These are phyloP conservation scores for Helotiales sp. DNA, from an alignment of 2,329 filamentous ascomycete species.

Conservation along the genomic window DNA sequence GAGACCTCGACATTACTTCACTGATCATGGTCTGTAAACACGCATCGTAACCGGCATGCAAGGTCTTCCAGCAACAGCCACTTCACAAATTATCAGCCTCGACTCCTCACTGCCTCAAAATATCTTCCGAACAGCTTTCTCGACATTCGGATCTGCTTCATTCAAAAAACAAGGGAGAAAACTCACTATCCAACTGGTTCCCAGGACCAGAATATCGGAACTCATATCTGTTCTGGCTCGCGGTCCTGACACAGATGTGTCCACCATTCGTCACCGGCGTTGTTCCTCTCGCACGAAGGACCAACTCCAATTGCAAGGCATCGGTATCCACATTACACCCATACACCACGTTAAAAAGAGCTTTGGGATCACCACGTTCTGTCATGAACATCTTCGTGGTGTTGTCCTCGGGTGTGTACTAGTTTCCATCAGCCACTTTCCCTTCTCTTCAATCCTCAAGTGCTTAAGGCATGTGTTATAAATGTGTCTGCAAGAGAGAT, in stretches of 20 bases:
- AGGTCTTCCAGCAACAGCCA: background rate
- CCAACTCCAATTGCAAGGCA: constrained; percentile 40
- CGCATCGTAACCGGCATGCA: background rate
- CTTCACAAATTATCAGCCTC: no score
- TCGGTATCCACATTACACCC: constrained; percentile 45
- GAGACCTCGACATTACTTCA: no score
- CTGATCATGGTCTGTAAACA: background rate
- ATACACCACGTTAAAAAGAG: constrained; percentile 42
- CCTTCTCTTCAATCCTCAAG: no score
- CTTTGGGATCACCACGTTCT: constrained; percentile 43
- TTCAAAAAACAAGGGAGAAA: no score
- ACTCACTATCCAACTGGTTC: constrained; percentile 19
- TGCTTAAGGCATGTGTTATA: no score
- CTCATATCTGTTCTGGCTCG: constrained; percentile 39
- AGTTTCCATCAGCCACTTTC: background rate
- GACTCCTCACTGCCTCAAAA: no score
- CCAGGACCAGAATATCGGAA: constrained; percentile 45
- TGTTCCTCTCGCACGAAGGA: constrained; percentile 28
- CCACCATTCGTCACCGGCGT: constrained; percentile 38
- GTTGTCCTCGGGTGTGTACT: constrained; percentile 36
- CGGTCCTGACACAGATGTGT: constrained; percentile 41
- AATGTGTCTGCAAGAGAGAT: no score
- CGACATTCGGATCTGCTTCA: background rate
- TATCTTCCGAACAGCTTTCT: no score
- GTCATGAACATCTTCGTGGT: constrained; percentile 51